phyloP scores from a whole-genome alignment of 352 stramenopile species.

The Pythium sp. region DNA sequence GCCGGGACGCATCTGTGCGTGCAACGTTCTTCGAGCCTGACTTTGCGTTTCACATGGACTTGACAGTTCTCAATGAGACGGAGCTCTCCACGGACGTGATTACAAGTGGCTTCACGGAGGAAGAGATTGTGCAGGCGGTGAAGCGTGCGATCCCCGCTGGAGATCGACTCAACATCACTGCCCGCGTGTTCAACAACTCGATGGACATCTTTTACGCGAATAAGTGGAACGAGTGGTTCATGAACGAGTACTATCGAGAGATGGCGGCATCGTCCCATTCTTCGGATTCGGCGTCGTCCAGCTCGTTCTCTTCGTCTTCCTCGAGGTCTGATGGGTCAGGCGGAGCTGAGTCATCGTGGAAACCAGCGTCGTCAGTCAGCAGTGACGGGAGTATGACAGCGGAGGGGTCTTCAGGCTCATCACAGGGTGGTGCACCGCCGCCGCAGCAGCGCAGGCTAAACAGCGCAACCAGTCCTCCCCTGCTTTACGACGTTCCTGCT shows the following conservation, averaged over 20 bases:
- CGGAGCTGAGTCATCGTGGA: background rate
- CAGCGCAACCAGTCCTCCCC: constrained; percentile 7
- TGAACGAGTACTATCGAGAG: constrained; percentile 14
- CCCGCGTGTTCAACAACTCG: constrained; percentile 34
- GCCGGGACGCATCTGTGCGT: background rate
- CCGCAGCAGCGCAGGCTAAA: constrained; percentile 9
- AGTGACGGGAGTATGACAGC: background rate
- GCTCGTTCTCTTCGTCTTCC: background rate
- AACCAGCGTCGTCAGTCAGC: background rate
- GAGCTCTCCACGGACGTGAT: constrained; percentile 4
- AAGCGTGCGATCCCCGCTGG: constrained; percentile 12
- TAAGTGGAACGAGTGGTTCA: constrained; percentile 25
- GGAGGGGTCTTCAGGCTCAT: background rate
- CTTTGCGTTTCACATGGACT: constrained; percentile 1
- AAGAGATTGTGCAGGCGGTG: constrained; percentile 2
- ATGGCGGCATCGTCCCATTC: background rate
- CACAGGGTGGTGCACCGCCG: background rate
- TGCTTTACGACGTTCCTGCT: constrained; percentile 20
- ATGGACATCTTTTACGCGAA: constrained; percentile 23
- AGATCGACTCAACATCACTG: constrained; percentile 26
- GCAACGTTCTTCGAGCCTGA: constrained; percentile 1
- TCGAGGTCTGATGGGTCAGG: background rate
- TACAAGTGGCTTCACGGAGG: background rate
- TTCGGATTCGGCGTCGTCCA: background rate
- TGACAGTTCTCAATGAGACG: background rate